Base-by-base conservation (phyloP, 345 rosid genomes). In the Populus simonii region DNA sequence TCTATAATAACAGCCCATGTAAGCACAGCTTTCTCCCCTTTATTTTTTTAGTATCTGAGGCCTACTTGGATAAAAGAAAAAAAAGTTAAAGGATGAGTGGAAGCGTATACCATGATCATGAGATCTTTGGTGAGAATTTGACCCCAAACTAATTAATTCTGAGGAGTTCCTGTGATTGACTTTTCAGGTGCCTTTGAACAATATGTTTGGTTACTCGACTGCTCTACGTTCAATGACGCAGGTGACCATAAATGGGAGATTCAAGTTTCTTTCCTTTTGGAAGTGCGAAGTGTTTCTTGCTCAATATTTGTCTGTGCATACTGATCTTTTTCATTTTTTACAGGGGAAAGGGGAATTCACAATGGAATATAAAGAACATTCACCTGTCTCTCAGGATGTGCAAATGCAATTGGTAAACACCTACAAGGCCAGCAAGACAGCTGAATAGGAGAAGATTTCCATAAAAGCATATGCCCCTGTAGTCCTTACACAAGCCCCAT, bases 321-420 rank as follows among this genome's bases (percentile, higher is more conserved):
- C 47, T 74, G 39, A 77, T 77, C 59, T 45, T 35, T 70, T 15
- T 57, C 6, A 22, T 1, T 35, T 49, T 29, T 8, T 47, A 35
- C 90, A 95, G 91, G 99, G 99, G 9, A 96, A 96, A 85, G 98
- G 98, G 27, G 99, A 96, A 83, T 94, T 96, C 82, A 89, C 98
- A 2, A 96, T 96, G 99, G 99, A 96, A 82, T 96, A 96, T 90
- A 94, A 94, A 83, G 99, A 96, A 78, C 99, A 96, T 76, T 72
- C 61, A 17, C 80, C 99, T 1, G 99, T 94, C 62, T 89, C 97
- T 27, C 92, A 92, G 57, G 97, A 96, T 41, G 98, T 94, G 76
- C 99, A 96, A 71, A 73, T 77, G 84, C 97, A 91, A 74, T 85
- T 96, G 72, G 97, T 94, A 61, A 92, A 91, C 85, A 61, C 91